Conservation (phyloP, 352 stramenopile species). For the Globisporangium cylindrosporum region DNA sequence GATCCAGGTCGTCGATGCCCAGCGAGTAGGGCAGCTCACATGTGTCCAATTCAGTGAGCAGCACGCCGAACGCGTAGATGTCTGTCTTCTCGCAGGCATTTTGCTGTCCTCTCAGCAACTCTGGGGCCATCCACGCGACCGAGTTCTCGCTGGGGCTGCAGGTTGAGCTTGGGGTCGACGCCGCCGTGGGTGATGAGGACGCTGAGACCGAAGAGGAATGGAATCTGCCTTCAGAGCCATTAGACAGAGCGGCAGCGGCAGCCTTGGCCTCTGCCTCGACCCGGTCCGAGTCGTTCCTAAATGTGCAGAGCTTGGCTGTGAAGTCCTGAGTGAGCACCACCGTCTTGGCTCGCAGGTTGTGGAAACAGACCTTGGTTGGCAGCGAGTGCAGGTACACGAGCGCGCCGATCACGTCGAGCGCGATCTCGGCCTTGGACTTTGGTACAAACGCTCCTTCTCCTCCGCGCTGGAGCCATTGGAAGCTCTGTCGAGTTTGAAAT, state of each 20-base stretch:
- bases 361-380: constrained; percentile 33
- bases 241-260: not conserved
- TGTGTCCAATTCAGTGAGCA: constrained; percentile 65
- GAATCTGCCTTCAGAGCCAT: constrained; percentile 5
- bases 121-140: constrained; percentile 50
- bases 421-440: constrained; percentile 66
- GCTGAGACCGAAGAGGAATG: constrained; percentile 17
- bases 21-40: constrained; percentile 40
- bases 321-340: constrained; percentile 42
- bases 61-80: constrained; percentile 47
- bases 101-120: constrained; percentile 39
- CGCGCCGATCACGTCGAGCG: constrained; percentile 62
- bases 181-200: constrained; percentile 16
- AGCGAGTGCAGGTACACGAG: constrained; percentile 73
- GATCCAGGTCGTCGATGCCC: constrained; percentile 34
- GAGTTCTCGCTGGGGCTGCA: constrained; percentile 10
- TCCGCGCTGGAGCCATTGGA: constrained; percentile 31
- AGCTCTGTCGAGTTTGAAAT: constrained; percentile 25
- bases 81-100: constrained; percentile 27
- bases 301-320: constrained; percentile 51
- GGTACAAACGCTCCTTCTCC: constrained; percentile 14
- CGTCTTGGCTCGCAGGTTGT: constrained; percentile 38
- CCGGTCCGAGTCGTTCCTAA: constrained; percentile 21
- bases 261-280: not conserved
- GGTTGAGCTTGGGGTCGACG: constrained; percentile 5